phyloP scores from a whole-genome alignment of 306 rosid species.

The Malus sylvestris region DNA sequence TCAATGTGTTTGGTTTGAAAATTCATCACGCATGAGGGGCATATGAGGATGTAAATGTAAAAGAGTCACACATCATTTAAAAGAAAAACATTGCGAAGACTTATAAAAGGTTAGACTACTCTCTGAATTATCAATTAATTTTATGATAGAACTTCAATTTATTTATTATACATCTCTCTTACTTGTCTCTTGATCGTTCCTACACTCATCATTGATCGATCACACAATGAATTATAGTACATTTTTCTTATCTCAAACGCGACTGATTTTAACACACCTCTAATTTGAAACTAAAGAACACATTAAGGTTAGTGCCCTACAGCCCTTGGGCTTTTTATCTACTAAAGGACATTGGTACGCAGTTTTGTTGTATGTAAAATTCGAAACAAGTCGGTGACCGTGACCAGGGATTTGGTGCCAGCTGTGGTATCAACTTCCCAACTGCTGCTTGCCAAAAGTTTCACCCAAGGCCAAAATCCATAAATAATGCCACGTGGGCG shows the following conservation, averaged over 20 bases:
- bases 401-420: conserved; percentile 31
- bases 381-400: conserved; percentile 31
- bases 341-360: not conserved
- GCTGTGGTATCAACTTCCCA: conserved; percentile 58
- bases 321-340: not conserved
- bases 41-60: no score
- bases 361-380: not conserved
- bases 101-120: no score
- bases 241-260: no score
- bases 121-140: no score
- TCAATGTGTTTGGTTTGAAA: no score
- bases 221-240: not conserved
- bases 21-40: no score
- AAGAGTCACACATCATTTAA: no score
- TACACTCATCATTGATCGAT: not conserved
- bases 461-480: conserved; percentile 4
- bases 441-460: conserved; percentile 40
- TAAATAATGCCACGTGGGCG: conserved; percentile 30
- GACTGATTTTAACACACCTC: not conserved
- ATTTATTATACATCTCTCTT: no score
- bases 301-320: no score
- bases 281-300: no score
- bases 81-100: no score
- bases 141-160: no score
- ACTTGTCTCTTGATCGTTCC: not conserved